Evolutionary conservation across 2,329 filamentous ascomycete species (phyloP).

Genomic region (Colletotrichum coccodes): DNA sequence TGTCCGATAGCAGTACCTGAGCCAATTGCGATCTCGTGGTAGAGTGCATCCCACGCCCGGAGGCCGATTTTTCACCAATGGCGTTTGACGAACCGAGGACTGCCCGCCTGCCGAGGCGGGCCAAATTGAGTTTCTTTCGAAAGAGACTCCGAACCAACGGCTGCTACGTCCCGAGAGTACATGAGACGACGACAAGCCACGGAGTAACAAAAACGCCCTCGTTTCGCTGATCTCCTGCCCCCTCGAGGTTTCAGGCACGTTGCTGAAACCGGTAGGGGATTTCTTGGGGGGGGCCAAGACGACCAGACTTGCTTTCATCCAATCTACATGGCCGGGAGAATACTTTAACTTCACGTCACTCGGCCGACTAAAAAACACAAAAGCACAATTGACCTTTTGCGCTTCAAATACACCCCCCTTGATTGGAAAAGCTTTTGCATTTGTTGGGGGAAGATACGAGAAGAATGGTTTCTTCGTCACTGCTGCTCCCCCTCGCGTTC

Average conservation of each 20-base stretch:
- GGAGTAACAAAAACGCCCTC: not conserved
- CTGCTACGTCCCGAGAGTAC: slow-evolving; percentile 7
- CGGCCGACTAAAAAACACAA: not conserved
- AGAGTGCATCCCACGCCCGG: not conserved
- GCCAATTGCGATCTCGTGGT: too few relatives aligned
- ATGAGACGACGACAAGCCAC: slow-evolving; percentile 20
- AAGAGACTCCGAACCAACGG: not conserved
- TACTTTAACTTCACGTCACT: slow-evolving; percentile 6
- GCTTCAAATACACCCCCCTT: too few relatives aligned
- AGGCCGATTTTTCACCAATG: not conserved
- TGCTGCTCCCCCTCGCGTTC: not conserved
- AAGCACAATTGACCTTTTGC: too few relatives aligned
- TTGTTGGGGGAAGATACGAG: not conserved
- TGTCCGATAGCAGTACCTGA: too few relatives aligned
- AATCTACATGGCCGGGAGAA: not conserved
- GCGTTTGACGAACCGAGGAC: not conserved
- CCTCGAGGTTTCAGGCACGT: slow-evolving; percentile 20
- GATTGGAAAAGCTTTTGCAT: too few relatives aligned
- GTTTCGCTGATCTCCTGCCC: slow-evolving; percentile 11
- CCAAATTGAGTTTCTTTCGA: too few relatives aligned
- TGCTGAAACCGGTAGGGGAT: slow-evolving; percentile 27
- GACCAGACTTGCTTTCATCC: slow-evolving; percentile 9
- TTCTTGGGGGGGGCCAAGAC: slow-evolving; percentile 3
- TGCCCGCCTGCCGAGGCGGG: not conserved
- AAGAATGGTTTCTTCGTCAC: not conserved